Conservation (phyloP, 257 asterid genomes). For the Nemophila menziesii region DNA sequence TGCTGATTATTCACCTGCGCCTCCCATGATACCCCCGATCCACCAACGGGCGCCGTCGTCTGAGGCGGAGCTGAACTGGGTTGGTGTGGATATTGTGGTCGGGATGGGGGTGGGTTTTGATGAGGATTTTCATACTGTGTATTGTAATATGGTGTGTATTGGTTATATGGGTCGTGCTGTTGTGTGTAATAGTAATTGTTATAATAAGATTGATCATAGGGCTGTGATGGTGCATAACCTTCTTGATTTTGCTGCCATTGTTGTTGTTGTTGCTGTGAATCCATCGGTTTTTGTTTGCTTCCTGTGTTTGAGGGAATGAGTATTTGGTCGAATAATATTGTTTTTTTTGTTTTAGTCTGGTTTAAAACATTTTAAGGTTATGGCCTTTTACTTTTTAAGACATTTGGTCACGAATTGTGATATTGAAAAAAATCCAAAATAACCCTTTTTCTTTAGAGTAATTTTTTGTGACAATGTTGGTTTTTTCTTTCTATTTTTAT, state of each 20-base stretch:
- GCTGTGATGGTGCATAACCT: not conserved
- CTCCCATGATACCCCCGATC: not conserved
- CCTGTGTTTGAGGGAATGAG: too few relatives aligned
- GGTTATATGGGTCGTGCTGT: not conserved
- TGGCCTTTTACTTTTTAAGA: too few relatives aligned
- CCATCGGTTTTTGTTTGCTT: too few relatives aligned
- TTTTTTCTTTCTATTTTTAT: too few relatives aligned
- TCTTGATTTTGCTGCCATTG: not conserved
- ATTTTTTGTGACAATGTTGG: too few relatives aligned
- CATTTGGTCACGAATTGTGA: too few relatives aligned
- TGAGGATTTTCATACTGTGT: not conserved
- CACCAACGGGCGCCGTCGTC: not conserved
- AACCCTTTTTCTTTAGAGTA: too few relatives aligned
- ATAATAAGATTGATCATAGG: not conserved
- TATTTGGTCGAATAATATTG: too few relatives aligned
- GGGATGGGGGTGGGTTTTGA: not conserved
- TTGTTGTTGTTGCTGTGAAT: not conserved
- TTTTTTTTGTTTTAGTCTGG: too few relatives aligned
- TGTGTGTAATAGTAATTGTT: not conserved
- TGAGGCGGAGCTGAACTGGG: not conserved
- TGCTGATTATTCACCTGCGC: slow-evolving; percentile 9
- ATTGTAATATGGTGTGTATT: not conserved
- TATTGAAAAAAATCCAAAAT: too few relatives aligned
- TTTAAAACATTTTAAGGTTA: too few relatives aligned
- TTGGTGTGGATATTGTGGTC: not conserved